Conservation (phyloP, 768 basidiomycete species). For the Pisolithus tinctorius region DNA sequence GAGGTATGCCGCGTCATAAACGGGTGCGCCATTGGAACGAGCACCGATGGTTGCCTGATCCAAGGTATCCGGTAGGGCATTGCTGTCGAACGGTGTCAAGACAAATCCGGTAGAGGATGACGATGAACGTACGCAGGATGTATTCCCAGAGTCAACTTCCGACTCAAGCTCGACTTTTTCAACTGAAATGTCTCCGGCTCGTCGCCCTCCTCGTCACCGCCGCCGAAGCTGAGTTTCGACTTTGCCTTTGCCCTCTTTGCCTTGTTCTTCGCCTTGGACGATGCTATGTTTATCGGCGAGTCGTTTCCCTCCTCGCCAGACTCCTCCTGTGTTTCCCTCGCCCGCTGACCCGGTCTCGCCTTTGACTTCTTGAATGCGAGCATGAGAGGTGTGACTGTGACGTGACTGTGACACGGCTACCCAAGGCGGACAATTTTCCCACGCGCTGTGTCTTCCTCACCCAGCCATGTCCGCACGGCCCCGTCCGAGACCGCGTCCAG, state of each 20-base stretch:
- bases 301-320: constrained; percentile 29
- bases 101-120: not conserved
- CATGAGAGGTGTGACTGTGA: constrained; percentile 17
- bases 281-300: constrained; percentile 53
- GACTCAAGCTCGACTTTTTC: constrained; percentile 75
- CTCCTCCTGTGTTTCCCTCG: constrained; percentile 25
- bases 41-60: constrained; percentile 51
- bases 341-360: constrained; percentile 32
- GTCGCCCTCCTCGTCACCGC: constrained; percentile 59
- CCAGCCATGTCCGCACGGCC: constrained; percentile 31
- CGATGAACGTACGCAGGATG: constrained; percentile 39
- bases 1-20: constrained; percentile 68
- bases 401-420: constrained; percentile 20
- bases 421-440: constrained; percentile 14
- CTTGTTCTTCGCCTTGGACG: constrained; percentile 62
- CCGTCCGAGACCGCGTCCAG: constrained; percentile 48
- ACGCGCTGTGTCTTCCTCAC: constrained; percentile 16
- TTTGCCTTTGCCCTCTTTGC: constrained; percentile 59
- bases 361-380: constrained; percentile 41
- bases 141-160: constrained; percentile 51
- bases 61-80: constrained; percentile 37
- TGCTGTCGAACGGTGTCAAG: constrained; percentile 26
- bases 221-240: constrained; percentile 74
- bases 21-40: constrained; percentile 42
- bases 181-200: constrained; percentile 66